These are phyloP conservation scores for Thalassiosira mediterranea DNA, from an alignment of 352 stramenopile genomes.

Conservation along the genomic window DNA sequence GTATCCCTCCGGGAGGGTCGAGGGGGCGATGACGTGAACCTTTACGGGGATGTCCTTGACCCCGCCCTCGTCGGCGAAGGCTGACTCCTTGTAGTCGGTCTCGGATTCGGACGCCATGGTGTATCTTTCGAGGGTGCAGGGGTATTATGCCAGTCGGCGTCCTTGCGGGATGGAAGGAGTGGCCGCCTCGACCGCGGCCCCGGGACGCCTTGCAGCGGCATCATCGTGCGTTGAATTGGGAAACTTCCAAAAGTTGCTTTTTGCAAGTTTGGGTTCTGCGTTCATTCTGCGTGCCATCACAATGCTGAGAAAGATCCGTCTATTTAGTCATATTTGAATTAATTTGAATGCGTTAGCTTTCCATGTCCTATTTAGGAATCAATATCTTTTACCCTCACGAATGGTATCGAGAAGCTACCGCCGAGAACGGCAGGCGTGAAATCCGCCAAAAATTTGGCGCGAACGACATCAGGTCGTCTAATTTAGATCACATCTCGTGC, in stretches of 20 bases:
- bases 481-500: too few relatives aligned
- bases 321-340: constrained; percentile 4
- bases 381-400: too few relatives aligned
- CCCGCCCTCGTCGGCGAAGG: constrained; percentile 14
- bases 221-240: too few relatives aligned
- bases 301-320: neutral
- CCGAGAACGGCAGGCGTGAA: too few relatives aligned
- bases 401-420: too few relatives aligned
- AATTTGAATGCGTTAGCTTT: neutral
- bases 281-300: too few relatives aligned
- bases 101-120: constrained; percentile 32
- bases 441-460: too few relatives aligned
- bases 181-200: neutral
- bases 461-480: too few relatives aligned
- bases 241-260: neutral
- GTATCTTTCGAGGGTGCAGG: neutral
- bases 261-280: too few relatives aligned
- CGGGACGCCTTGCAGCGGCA: too few relatives aligned
- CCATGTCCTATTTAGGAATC: too few relatives aligned
- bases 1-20: constrained; percentile 76
- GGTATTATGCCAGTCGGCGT: too few relatives aligned
- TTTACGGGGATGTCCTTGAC: constrained; percentile 52
- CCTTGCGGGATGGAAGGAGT: neutral
- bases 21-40: constrained; percentile 78
- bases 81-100: constrained; percentile 38